Conservation (phyloP, 352 stramenopile species). For the Saprolegnia parasitica region DNA sequence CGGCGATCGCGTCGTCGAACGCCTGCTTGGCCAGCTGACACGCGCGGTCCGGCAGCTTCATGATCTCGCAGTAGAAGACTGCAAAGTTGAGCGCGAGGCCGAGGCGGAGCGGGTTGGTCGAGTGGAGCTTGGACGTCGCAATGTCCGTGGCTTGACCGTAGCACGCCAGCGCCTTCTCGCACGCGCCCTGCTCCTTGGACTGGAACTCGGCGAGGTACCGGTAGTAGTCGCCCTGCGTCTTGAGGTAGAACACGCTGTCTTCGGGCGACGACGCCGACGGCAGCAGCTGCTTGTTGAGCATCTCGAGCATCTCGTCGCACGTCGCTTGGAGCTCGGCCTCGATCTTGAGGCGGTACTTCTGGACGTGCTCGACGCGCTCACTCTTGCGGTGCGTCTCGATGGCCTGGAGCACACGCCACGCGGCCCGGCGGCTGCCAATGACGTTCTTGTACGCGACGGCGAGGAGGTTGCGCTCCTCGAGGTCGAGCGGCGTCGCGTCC, state of each 20-base stretch:
- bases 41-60: slow-evolving; percentile 28
- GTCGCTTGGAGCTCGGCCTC: slow-evolving; percentile 31
- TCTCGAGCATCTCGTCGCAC: slow-evolving; percentile 31
- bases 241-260: slow-evolving; percentile 30
- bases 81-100: slow-evolving; percentile 37
- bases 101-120: slow-evolving; percentile 34
- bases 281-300: slow-evolving; percentile 26
- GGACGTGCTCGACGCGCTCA: slow-evolving; percentile 14
- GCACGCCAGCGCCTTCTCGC: slow-evolving; percentile 25
- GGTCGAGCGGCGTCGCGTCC: slow-evolving; percentile 31
- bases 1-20: slow-evolving; percentile 37
- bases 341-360: slow-evolving; percentile 34
- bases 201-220: slow-evolving; percentile 31
- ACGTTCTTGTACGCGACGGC: slow-evolving; percentile 40
- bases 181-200: not conserved
- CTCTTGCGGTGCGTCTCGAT: slow-evolving; percentile 30
- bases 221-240: slow-evolving; percentile 33
- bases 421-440: slow-evolving; percentile 30
- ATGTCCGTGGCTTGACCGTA: slow-evolving; percentile 31
- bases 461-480: slow-evolving; percentile 40
- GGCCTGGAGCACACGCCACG: slow-evolving; percentile 34
- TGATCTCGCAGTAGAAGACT: slow-evolving; percentile 37
- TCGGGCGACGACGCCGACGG: slow-evolving; percentile 19
- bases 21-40: slow-evolving; percentile 33
- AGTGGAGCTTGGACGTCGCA: slow-evolving; percentile 28